phyloP scores from a whole-genome alignment of 148 eudicot species.

The Camellia lanceoleosa region DNA sequence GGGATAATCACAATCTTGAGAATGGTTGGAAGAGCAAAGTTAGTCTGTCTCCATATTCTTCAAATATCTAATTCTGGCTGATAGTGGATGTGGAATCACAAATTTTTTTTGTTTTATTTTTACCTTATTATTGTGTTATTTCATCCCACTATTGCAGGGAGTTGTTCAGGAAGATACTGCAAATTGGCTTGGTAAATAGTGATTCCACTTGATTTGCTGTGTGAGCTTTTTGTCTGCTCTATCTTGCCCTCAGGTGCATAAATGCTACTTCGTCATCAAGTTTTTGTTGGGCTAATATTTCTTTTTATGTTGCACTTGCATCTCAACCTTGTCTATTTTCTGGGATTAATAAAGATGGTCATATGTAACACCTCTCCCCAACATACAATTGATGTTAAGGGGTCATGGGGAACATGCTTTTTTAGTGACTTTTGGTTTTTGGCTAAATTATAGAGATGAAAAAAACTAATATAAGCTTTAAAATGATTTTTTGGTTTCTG shows the following conservation, averaged over 20 bases:
- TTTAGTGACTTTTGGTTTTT: too few species aligned
- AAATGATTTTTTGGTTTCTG: too few species aligned
- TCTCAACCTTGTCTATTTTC: background rate
- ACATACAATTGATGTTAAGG: background rate
- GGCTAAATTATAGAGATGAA: too few species aligned
- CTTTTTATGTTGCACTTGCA: background rate
- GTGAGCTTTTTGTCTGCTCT: conserved; percentile 50
- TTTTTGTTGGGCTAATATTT: background rate
- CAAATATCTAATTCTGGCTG: background rate
- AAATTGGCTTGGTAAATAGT: conserved; percentile 39
- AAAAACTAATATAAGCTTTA: too few species aligned
- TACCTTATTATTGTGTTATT: background rate
- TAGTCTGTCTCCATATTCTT: conserved; percentile 11
- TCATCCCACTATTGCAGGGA: conserved; percentile 34
- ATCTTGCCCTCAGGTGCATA: conserved; percentile 46
- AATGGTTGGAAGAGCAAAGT: conserved; percentile 46
- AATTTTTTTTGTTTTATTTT: background rate
- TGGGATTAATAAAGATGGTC: background rate
- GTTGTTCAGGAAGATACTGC: conserved; percentile 42
- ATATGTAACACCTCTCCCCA: background rate
- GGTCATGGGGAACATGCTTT: too few species aligned
- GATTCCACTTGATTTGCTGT: conserved; percentile 36
- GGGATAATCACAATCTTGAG: conserved; percentile 32
- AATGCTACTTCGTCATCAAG: background rate
- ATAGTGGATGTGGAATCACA: background rate